Base-by-base conservation (phyloP, 2,329 filamentous ascomycete genomes). In the Phialocephala subalpina region DNA sequence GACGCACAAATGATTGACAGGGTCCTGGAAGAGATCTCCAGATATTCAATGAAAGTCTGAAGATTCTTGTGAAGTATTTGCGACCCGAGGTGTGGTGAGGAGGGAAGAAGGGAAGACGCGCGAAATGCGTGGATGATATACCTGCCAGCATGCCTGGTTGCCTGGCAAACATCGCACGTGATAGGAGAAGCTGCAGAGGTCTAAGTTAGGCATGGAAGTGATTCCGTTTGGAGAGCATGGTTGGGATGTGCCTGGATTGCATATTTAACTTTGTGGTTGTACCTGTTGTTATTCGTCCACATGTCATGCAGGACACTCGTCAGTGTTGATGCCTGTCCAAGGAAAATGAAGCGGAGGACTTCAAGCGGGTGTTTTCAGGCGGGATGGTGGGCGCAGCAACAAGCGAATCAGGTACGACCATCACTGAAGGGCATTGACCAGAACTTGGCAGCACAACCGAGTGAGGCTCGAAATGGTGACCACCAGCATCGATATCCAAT, bases 1-100 rank as follows among this genome's bases (percentile, higher is more conserved):
- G 75, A 77, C 76, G 73, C 76, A 78, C 76, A 76, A 75, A 74
- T 65, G 71, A 77, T 78, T 77, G 76, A 76, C 76, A 68, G 74
- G 76, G 76, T 70, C 76, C 74, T 72, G 76, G 76, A 69, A 75
- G 75, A 75, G 67, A 75, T 75, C 74, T 76, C 74, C 65, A 73
- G 73, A 72, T 65, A 68, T 75, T 76, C 70, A 76, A 76, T 68
- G 75, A 77, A 74, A 75, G 74, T 73, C 73, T 70, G 72, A 74
- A 77, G 75, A 75, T 74, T 75, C 70, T 73, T 74, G 72, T 71
- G 66, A 66, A 52, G 62, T 56, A 58, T 76, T 76, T 76, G 75
- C 75, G 74, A 75, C 75, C 75, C 75, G 71, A 71, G 74, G 73
- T 76, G 75, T 77, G 75, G 74, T 76, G 70, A 72, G 57, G 74